Conservation (phyloP, 1,284 basidiomycete species). For the Apiotrichum mycotoxinovorans region DNA sequence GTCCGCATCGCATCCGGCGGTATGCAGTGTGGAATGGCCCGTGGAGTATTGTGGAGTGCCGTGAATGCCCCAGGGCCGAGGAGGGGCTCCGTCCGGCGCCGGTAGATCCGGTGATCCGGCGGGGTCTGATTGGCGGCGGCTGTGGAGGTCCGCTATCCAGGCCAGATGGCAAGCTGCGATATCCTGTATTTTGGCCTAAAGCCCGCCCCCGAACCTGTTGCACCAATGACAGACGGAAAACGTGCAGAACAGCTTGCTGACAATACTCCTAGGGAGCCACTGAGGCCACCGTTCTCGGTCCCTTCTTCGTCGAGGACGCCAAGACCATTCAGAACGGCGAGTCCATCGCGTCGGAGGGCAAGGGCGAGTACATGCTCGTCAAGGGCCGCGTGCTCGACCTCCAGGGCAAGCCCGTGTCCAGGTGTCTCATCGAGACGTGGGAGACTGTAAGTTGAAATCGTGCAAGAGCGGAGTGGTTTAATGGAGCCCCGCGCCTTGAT, state of each 20-base stretch:
- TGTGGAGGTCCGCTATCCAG: background rate
- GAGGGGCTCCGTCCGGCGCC: too few species aligned
- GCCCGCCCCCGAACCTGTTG: too few species aligned
- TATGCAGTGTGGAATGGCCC: background rate
- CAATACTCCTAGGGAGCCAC: conserved; percentile 56
- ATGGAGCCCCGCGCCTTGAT: too few species aligned
- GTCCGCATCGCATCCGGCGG: background rate
- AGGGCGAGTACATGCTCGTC: conserved; percentile 76
- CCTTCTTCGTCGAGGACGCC: conserved; percentile 78
- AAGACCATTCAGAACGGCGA: conserved; percentile 57
- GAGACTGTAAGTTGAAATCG: conserved; percentile 57
- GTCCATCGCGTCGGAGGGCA: conserved; percentile 71
- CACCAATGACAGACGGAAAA: too few species aligned
- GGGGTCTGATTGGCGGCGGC: background rate
- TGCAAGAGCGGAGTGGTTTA: too few species aligned
- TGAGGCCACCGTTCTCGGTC: conserved; percentile 73
- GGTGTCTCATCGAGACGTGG: conserved; percentile 75
- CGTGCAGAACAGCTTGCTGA: too few species aligned
- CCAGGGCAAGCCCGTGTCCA: conserved; percentile 63
- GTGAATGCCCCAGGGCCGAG: too few species aligned
- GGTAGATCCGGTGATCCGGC: too few species aligned
- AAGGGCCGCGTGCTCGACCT: conserved; percentile 65
- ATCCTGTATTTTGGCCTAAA: too few species aligned
- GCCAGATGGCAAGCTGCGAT: background rate
- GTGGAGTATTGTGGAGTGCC: too few species aligned